Evolutionary conservation across 129 eudicot genomes (phyloP).

Genomic region (Artemisia argyi): DNA sequence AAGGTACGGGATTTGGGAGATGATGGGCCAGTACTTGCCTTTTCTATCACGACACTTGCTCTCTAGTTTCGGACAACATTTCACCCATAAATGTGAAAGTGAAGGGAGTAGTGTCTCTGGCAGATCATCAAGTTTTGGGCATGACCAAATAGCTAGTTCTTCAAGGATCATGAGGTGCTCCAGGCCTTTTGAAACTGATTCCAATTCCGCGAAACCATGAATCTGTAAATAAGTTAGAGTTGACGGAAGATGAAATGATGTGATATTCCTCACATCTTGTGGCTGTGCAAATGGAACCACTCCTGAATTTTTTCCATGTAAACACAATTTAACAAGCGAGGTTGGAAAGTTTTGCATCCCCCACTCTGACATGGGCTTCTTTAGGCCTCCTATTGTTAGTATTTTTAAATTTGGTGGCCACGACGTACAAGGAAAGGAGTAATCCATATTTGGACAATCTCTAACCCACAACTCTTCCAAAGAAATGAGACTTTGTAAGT

Average conservation of each 20-base stretch:
- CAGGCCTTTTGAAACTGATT: constrained; percentile 4
- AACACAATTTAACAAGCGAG: constrained; percentile 4
- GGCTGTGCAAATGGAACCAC: constrained; percentile 22
- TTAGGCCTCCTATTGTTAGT: constrained; percentile 9
- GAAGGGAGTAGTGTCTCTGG: constrained; percentile 13
- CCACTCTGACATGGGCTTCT: constrained; percentile 21
- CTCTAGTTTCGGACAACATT: not conserved
- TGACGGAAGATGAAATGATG: not conserved
- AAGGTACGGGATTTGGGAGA: constrained; percentile 13
- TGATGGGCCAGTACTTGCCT: constrained; percentile 17
- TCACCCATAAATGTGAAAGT: not conserved
- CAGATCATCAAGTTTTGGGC: not conserved
- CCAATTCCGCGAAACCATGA: not conserved
- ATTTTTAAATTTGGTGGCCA: constrained; percentile 22
- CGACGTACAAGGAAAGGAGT: not conserved
- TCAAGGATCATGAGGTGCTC: not conserved
- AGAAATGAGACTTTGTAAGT: constrained; percentile 20
- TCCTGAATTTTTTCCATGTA: constrained; percentile 11
- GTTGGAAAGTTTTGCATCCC: constrained; percentile 20
- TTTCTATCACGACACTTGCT: not conserved
- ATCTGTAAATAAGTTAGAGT: not conserved
- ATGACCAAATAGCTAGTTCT: not conserved
- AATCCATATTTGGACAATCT: constrained; percentile 23
- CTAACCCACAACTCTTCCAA: not conserved
- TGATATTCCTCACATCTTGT: not conserved